A percentile compares a stretch with the other conserved stretches of the same genome.
These are phyloP conservation scores for Phoenix roebelenii DNA, from an alignment of 176 grass and related monocot genomes.

Conservation along the genomic window DNA sequence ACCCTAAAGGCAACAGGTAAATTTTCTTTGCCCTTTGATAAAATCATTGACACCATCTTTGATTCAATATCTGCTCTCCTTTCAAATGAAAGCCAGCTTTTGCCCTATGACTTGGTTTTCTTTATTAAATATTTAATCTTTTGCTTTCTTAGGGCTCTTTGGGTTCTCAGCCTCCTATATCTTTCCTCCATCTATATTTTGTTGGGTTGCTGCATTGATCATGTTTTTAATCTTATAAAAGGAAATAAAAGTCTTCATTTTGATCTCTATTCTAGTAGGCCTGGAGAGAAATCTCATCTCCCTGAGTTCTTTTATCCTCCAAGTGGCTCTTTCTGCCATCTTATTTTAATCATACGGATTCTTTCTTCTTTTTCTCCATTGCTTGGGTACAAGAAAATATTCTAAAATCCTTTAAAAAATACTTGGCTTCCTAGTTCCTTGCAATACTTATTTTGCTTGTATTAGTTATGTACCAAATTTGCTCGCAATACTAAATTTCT, in stretches of 20 bases:
- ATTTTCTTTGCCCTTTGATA: background rate
- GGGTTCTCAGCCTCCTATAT: too few relatives aligned
- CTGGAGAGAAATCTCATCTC: constrained; percentile 33
- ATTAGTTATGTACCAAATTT: too few relatives aligned
- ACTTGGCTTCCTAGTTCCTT: too few relatives aligned
- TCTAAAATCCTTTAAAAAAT: too few relatives aligned
- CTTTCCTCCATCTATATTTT: background rate
- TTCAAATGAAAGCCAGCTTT: too few relatives aligned
- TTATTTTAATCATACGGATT: too few relatives aligned
- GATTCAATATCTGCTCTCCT: background rate
- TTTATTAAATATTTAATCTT: constrained; percentile 1
- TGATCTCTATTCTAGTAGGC: constrained; percentile 6
- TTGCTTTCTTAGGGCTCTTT: background rate
- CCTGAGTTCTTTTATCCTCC: constrained; percentile 17
- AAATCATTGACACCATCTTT: background rate
- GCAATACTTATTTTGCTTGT: too few relatives aligned
- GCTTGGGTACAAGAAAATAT: too few relatives aligned
- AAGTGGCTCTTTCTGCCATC: constrained; percentile 18
- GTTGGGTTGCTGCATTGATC: background rate
- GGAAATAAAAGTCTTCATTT: constrained; percentile 3
- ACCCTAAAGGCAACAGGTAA: constrained; percentile 5
- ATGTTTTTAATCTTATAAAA: background rate
- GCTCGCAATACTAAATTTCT: background rate
- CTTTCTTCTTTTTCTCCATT: too few relatives aligned
- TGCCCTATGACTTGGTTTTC: background rate